phyloP scores from a whole-genome alignment of 805 yeast genomes.

The Yarrowia sp. region DNA sequence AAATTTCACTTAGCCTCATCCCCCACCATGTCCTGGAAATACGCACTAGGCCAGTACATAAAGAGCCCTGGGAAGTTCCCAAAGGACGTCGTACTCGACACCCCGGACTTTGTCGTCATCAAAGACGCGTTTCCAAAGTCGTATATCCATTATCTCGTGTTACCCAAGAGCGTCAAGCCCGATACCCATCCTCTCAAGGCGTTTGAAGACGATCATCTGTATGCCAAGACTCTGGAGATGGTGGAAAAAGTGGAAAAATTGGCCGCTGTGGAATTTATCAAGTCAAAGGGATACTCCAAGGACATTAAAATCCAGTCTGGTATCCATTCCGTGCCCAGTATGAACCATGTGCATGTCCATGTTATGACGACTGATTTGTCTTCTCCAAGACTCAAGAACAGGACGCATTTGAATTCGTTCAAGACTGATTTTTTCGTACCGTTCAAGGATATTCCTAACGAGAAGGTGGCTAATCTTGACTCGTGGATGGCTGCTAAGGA shows the following conservation, averaged over 20 bases:
- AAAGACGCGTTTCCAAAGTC: conserved; percentile 66
- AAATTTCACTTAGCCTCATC: no score
- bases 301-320: conserved; percentile 5
- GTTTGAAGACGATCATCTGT: conserved; percentile 43
- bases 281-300: conserved; percentile 29
- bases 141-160: conserved; percentile 54
- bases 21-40: conserved; percentile 40
- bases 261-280: conserved; percentile 38
- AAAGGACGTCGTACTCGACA: conserved; percentile 47
- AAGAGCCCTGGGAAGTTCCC: conserved; percentile 44
- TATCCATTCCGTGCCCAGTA: conserved; percentile 63
- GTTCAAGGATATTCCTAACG: conserved; percentile 50
- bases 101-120: conserved; percentile 55
- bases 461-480: conserved; percentile 40
- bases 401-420: conserved; percentile 70
- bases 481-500: conserved; percentile 42
- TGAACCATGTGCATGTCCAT: conserved; percentile 70
- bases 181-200: conserved; percentile 52
- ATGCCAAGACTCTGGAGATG: conserved; percentile 38
- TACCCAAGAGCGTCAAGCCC: conserved; percentile 49
- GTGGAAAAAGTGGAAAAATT: conserved; percentile 42
- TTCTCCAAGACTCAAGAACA: conserved; percentile 55
- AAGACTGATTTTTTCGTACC: conserved; percentile 61
- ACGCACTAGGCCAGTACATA: conserved; percentile 47
- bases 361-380: conserved; percentile 64